Percentiles rank a stretch among this genome's conserved stretches.
phyloP scores from a whole-genome alignment of 108 stramenopile genomes.

The Parietichytrium sp. region DNA sequence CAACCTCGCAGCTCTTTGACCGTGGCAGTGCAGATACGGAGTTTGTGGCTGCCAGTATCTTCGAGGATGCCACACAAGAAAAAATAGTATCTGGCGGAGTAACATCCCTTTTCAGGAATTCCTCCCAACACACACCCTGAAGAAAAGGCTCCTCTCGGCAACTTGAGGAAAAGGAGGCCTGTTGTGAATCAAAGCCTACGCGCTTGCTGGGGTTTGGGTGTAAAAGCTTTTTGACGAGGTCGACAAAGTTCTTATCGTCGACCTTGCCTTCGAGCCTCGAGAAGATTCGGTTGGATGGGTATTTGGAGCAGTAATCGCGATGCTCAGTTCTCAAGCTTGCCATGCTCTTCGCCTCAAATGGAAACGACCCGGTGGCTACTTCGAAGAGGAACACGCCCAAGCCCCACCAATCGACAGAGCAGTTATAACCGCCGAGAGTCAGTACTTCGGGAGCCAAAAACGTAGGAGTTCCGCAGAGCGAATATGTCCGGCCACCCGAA shows the following conservation, averaged over 20 bases:
- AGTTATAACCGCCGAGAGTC: background rate
- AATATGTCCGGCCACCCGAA: background rate
- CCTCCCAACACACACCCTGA: too few species aligned
- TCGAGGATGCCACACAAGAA: too few species aligned
- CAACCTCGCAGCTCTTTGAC: too few species aligned
- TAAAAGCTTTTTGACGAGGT: background rate
- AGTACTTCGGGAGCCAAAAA: conserved; percentile 31
- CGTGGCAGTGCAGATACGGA: too few species aligned
- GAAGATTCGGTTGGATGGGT: background rate
- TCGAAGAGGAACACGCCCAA: conserved; percentile 26
- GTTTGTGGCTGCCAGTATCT: too few species aligned
- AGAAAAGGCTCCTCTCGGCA: too few species aligned
- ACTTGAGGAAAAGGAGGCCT: too few species aligned
- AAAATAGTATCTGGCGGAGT: too few species aligned
- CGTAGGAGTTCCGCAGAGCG: conserved; percentile 29
- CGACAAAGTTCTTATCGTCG: background rate
- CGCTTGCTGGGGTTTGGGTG: background rate
- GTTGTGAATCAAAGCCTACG: too few species aligned
- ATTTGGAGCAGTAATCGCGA: background rate
- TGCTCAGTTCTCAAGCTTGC: background rate
- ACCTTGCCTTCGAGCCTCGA: background rate
- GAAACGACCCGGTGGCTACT: conserved; percentile 12
- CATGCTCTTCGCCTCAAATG: background rate
- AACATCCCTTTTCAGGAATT: too few species aligned
- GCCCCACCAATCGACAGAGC: conserved; percentile 9